Evolutionary conservation across 768 basidiomycete species (phyloP).

Genomic region (Coprinellus aureogranulatus): DNA sequence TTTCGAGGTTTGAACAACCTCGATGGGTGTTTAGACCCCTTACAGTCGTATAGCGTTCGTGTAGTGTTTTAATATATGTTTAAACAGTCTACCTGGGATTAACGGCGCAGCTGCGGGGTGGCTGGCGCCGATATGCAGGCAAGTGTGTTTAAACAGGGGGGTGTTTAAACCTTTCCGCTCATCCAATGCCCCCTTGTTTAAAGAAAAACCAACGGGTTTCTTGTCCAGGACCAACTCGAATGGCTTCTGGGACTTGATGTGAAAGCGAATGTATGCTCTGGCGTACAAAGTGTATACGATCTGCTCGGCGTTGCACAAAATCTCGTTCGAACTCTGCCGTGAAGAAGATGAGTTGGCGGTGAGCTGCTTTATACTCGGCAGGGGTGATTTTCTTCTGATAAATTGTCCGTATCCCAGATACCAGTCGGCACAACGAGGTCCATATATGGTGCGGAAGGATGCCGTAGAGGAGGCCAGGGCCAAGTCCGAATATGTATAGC

Average conservation of each 20-base stretch:
- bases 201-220: no score
- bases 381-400: slow-evolving; percentile 20
- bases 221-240: slow-evolving; percentile 12
- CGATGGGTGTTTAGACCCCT: no score
- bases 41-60: no score
- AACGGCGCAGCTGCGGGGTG: no score
- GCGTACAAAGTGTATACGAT: background rate
- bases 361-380: slow-evolving; percentile 16
- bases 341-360: slow-evolving; percentile 24
- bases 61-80: no score
- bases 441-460: slow-evolving; percentile 27
- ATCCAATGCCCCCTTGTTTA: no score
- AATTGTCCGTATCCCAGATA: slow-evolving; percentile 21
- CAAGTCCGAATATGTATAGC: slow-evolving; percentile 31
- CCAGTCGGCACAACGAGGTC: slow-evolving; percentile 31
- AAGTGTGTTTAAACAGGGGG: no score
- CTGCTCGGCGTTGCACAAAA: background rate
- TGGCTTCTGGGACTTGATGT: slow-evolving; percentile 17
- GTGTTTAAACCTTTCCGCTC: no score
- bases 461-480: slow-evolving; percentile 26
- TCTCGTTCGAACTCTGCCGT: background rate
- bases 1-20: no score
- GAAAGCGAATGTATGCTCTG: slow-evolving; percentile 14
- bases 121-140: no score
- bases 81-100: no score